phyloP scores from a whole-genome alignment of 805 yeast genomes.

The Nakazawaea ambrosiae region DNA sequence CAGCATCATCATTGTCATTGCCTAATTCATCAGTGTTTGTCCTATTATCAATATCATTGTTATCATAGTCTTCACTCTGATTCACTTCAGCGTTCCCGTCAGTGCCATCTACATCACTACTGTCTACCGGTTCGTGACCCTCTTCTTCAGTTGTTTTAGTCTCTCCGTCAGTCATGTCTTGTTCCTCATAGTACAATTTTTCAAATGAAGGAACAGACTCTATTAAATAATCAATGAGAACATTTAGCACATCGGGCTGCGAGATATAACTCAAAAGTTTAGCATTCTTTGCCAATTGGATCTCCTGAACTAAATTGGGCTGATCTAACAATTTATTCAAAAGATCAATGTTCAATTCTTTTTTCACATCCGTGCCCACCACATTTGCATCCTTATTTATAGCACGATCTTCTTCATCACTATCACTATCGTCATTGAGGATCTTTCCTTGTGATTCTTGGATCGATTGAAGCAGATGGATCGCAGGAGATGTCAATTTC shows the following conservation, averaged over 20 bases:
- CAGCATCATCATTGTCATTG: background rate
- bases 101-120: constrained; percentile 14
- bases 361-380: background rate
- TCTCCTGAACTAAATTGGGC: constrained; percentile 28
- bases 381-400: background rate
- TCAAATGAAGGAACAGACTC: constrained; percentile 14
- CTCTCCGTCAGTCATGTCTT: constrained; percentile 9
- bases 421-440: constrained; percentile 7
- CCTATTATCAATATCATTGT: constrained; percentile 15
- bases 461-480: constrained; percentile 26
- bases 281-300: constrained; percentile 26
- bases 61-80: constrained; percentile 20
- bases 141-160: constrained; percentile 8
- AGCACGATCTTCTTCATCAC: constrained; percentile 8
- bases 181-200: constrained; percentile 6
- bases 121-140: constrained; percentile 7
- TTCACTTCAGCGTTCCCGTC: background rate
- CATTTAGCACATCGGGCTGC: constrained; percentile 22
- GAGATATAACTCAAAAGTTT: constrained; percentile 25
- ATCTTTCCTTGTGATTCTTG: constrained; percentile 17
- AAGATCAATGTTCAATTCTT: constrained; percentile 18
- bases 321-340: constrained; percentile 28
- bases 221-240: constrained; percentile 23
- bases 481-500: constrained; percentile 18
- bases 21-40: background rate